Conservation (phyloP, 768 basidiomycete genomes). For the Suillus tomentosus region DNA sequence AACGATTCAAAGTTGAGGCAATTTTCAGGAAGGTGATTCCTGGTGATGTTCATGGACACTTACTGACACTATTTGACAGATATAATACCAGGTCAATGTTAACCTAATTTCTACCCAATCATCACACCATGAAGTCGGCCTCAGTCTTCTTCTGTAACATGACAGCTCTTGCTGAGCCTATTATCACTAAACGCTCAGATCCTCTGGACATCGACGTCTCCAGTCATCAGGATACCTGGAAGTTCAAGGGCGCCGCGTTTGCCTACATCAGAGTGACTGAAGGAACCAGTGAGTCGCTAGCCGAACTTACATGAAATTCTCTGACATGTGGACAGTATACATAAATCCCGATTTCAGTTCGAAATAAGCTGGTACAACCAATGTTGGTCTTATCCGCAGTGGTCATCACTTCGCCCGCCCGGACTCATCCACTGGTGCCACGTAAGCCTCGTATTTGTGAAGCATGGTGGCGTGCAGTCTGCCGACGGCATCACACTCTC, state of each 20-base stretch:
- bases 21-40: not conserved
- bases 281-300: slow-evolving; percentile 41
- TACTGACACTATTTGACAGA: not conserved
- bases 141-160: not conserved
- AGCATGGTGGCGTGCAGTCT: slow-evolving; percentile 40
- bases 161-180: slow-evolving; percentile 5
- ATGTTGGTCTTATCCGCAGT: slow-evolving; percentile 36
- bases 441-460: slow-evolving; percentile 40
- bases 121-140: slow-evolving; percentile 6
- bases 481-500: slow-evolving; percentile 40
- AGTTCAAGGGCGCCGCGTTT: slow-evolving; percentile 50
- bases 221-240: slow-evolving; percentile 45
- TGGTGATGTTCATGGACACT: not conserved
- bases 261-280: slow-evolving; percentile 66
- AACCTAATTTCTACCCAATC: not conserved
- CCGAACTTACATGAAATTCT: not conserved
- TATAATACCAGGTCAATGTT: too few relatives aligned
- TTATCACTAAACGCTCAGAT: slow-evolving; percentile 34
- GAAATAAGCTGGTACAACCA: slow-evolving; percentile 37
- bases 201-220: slow-evolving; percentile 56
- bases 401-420: slow-evolving; percentile 39
- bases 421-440: slow-evolving; percentile 30
- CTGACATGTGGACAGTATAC: slow-evolving; percentile 22
- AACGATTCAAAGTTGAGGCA: not conserved
- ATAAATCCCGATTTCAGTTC: slow-evolving; percentile 41